These are phyloP conservation scores for Torrubiella hemipterigena DNA, from an alignment of 2,329 filamentous ascomycete species.

Conservation along the genomic window DNA sequence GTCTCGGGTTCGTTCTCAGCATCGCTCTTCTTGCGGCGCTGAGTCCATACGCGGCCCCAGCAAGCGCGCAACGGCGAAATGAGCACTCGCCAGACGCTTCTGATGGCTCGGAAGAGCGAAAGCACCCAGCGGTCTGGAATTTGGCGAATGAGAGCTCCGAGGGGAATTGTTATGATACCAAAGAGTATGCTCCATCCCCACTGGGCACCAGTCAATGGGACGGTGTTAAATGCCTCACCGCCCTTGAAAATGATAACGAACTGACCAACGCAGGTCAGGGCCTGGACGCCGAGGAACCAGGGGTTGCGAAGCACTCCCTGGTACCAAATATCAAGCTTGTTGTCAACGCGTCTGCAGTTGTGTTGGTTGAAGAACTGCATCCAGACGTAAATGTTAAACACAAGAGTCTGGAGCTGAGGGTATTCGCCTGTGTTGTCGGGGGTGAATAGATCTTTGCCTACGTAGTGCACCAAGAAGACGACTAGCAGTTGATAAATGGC, in stretches of 20 bases:
- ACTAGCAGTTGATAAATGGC: slow-evolving; percentile 57
- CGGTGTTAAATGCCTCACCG: slow-evolving; percentile 53
- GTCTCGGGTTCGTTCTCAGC: slow-evolving; percentile 13
- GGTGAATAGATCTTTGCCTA: slow-evolving; percentile 36
- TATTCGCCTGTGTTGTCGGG: slow-evolving; percentile 3
- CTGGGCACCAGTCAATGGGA: slow-evolving; percentile 46
- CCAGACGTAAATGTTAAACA: slow-evolving; percentile 82
- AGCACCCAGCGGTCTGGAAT: slow-evolving; percentile 23
- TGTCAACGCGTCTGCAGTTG: slow-evolving; percentile 69
- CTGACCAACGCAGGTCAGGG: slow-evolving; percentile 57
- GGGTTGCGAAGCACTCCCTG: slow-evolving; percentile 63
- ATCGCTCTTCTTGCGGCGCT: slow-evolving; percentile 11
- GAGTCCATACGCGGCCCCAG: slow-evolving; percentile 11
- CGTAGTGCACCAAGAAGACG: slow-evolving; percentile 50
- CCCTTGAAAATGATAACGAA: slow-evolving; percentile 62
- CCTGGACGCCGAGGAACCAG: slow-evolving; percentile 61
- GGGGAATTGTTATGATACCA: slow-evolving; percentile 53
- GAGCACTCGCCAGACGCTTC: slow-evolving; percentile 8
- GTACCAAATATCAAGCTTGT: slow-evolving; percentile 67
- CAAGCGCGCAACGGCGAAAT: slow-evolving; percentile 11
- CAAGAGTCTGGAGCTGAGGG: slow-evolving; percentile 47
- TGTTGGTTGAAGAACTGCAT: slow-evolving; percentile 85
- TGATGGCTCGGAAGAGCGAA: slow-evolving; percentile 14
- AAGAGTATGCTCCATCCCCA: slow-evolving; percentile 62
- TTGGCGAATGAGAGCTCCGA: slow-evolving; percentile 33